Evolutionary conservation across 1,284 basidiomycete species (phyloP), one percentile per base, ranked within the genome.

Genomic region (Agaricales sp.): DNA sequence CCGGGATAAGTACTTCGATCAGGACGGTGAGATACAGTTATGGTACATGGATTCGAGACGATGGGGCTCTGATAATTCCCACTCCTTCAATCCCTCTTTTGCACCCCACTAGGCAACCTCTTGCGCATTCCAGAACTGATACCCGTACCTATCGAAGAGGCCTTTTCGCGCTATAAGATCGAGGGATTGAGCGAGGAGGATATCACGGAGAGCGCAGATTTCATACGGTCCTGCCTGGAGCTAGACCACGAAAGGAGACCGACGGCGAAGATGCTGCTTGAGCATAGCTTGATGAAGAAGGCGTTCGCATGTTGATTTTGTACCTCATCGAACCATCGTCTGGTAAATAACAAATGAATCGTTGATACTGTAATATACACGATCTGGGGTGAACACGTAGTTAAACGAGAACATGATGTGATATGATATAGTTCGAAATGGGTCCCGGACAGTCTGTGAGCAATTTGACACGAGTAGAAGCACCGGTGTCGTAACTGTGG

Each of bases 231-330:
- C 6, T 41, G 39, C 19, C 18, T 41, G 39, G 8, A 41, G 6
- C 39, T 41, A 16, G 39, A 41, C 19, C 39, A 41, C 19, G 39
- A 41, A 20, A 41, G 18, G 39, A 41, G 39, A 16, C 39, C 39
- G 19, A 11, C 39, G 39, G 39, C 39, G 39, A 41, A 4, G 39
- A 18, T 6, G 13, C 19, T 41, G 39, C 39, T 41, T 18, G 39
- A 41, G 13, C 39, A 41, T 41, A n/a, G 39, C 16, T 41, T 41
- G 6, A 41, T 41, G 39, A n/a, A 20, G n/a, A 41, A 41, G 39
- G 39, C 39, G 16, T 41, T 41, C 19, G 16, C 4, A 8, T 41
- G 39, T 20, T 41, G 19, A 41, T 14, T 30, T n/a, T n/a, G n/a
- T n/a, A n/a, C n/a, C n/a, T n/a, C n/a, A n/a, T n/a, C n/a, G n/a